These are phyloP conservation scores for Neurospora sp. DNA, from an alignment of 495 filamentous ascomycete species.

Conservation along the genomic window DNA sequence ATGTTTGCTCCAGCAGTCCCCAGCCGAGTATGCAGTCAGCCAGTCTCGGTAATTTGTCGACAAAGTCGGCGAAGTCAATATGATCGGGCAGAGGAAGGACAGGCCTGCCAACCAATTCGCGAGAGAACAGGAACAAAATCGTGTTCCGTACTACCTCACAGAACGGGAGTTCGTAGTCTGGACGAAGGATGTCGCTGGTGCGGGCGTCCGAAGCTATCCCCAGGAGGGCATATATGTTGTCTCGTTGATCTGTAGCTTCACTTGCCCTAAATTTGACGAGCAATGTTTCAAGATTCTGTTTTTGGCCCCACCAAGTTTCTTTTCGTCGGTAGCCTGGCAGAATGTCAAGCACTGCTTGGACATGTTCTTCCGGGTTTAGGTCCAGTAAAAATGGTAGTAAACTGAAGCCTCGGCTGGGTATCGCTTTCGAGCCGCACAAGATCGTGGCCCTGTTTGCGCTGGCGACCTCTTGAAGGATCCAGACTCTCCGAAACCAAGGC, in stretches of 20 bases:
- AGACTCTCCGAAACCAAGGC: constrained; percentile 13
- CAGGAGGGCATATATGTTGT: constrained; percentile 27
- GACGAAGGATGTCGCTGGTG: not conserved
- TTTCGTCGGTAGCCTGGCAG: constrained; percentile 19
- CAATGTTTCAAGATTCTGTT: constrained; percentile 18
- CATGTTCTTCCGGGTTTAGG: not conserved
- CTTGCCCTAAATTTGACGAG: constrained; percentile 20
- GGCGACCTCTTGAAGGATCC: constrained; percentile 15
- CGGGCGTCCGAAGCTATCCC: constrained; percentile 16
- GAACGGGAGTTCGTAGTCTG: not conserved
- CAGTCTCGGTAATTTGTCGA: no score
- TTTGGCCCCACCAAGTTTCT: constrained; percentile 21
- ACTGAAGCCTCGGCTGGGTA: constrained; percentile 18
- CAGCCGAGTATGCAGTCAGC: no score
- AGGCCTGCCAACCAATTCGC: no score
- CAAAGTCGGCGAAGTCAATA: no score
- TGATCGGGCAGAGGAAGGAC: no score
- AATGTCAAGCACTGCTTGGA: constrained; percentile 27
- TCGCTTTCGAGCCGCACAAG: constrained; percentile 16
- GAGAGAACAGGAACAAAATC: no score
- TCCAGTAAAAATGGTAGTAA: constrained; percentile 15
- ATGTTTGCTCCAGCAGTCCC: no score
- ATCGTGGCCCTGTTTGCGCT: constrained; percentile 1
- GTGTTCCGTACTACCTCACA: no score
- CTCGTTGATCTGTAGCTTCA: constrained; percentile 19